Evolutionary conservation across 2,329 filamentous ascomycete species (phyloP).

Genomic region (Fusarium tupiense): DNA sequence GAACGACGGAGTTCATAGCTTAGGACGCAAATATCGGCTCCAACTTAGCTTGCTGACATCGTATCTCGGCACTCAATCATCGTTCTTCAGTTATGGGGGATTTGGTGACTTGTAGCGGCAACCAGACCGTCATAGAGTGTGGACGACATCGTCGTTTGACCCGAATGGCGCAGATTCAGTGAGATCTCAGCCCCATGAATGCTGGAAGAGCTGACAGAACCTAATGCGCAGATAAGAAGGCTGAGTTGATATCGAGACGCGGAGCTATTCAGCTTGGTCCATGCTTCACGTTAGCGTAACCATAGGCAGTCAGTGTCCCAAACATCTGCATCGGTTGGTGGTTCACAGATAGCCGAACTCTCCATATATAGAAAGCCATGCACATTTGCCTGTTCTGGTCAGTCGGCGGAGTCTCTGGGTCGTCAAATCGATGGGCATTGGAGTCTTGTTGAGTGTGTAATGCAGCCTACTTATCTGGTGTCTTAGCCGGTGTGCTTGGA

Average conservation of each 20-base stretch:
- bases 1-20: accelerated
- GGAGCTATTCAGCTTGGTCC: not conserved
- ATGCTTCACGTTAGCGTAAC: no score
- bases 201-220: not conserved
- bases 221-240: not conserved
- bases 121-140: accelerated
- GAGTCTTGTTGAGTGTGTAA: not conserved
- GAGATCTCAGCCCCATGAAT: not conserved
- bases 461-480: not conserved
- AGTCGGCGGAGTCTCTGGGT: not conserved
- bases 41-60: not conserved
- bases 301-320: not conserved
- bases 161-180: not conserved
- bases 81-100: not conserved
- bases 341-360: not conserved
- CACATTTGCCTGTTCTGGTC: not conserved
- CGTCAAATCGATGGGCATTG: not conserved
- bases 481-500: not conserved
- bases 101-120: not conserved
- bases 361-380: no score
- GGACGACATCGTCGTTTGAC: no score
- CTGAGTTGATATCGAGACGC: not conserved
- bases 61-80: accelerated
- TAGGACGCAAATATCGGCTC: not conserved
- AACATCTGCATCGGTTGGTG: not conserved